Base-by-base conservation (phyloP, 2,329 filamentous ascomycete species). In the Aspergillus unguis region DNA sequence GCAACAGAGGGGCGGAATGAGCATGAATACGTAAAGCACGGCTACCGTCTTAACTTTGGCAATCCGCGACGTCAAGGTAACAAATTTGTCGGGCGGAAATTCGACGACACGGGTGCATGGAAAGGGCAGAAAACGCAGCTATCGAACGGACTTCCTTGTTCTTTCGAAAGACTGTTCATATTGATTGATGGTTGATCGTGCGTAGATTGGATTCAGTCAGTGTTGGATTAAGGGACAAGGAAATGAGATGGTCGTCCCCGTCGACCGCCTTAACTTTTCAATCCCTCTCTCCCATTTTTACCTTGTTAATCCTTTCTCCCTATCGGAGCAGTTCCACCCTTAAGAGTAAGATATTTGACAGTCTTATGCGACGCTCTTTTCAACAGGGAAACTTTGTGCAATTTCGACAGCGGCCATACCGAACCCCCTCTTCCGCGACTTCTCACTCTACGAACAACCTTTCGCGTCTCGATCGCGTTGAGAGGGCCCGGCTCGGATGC, bases 381-480 rank as follows among this genome's bases (percentile, higher is more conserved):
- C 27, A 17, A 17, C 25, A 40, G 35, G 27, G 41, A 25, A n/a
- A 9, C 8, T 33, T 46, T 25, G 11, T 32, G 32, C 42, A 26
- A 32, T 23, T 35, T 29, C 28, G 28, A 28, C 36, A 33, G 35
- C 26, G 29, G 27, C 32, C 31, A 42, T 35, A 52, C 44, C 9
- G 32, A 51, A 43, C 33, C 44, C 28, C 29, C 36, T 44, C 44
- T 42, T 46, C 51, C 48, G 28, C 53, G 33, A 50, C 47, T 33
- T 52, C 38, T 42, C 28, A 35, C 23, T 45, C 40, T 36, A 42
- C 51, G 54, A 54, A 31, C 38, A 37, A 43, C 50, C 36, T 48
- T 35, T 50, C 51, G 56, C 56, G 54, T 52, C 43, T 48, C 33
- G 17, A 50, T 56, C 60, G 60, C 57, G 58, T 60, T 54, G 41